Conservation (phyloP, 163 green algal genomes). For the Chlorella variabilis region DNA sequence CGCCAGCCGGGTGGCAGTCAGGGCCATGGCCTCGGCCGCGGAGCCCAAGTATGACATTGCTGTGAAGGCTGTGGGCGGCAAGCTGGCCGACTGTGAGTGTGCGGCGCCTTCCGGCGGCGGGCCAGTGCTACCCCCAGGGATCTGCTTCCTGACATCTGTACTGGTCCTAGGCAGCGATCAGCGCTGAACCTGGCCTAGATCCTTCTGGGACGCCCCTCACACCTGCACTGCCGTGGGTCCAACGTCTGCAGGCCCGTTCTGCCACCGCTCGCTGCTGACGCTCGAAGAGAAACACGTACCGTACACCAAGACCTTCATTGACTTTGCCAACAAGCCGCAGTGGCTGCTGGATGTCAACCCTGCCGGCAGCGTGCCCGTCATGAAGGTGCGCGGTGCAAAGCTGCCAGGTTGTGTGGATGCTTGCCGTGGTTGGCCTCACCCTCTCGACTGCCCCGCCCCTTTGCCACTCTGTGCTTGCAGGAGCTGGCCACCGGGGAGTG, state of each 20-base stretch:
- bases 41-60: conserved; percentile 38
- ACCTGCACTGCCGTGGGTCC: not conserved
- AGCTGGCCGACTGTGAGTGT: conserved; percentile 57
- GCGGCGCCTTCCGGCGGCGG: too few relatives aligned
- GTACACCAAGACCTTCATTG: conserved; percentile 67
- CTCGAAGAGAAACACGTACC: conserved; percentile 78
- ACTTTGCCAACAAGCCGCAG: conserved; percentile 81
- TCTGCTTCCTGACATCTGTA: too few relatives aligned
- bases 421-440: not conserved
- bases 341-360: conserved; percentile 66
- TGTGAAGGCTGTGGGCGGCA: conserved; percentile 49
- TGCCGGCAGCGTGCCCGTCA: conserved; percentile 40
- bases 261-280: conserved; percentile 78
- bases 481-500: conserved; percentile 43
- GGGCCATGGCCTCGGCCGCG: not conserved
- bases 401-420: too few relatives aligned
- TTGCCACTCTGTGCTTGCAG: not conserved
- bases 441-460: not conserved
- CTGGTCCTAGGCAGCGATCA: too few relatives aligned
- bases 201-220: too few relatives aligned
- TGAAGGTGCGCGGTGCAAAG: conserved; percentile 41
- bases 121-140: too few relatives aligned
- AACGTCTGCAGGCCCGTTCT: conserved; percentile 77
- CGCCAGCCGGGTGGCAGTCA: not conserved
- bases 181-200: too few relatives aligned